Percentiles rank a stretch among this genome's conserved stretches.
Conservation (phyloP, 352 stramenopile species). For the Pythium monospermum region DNA sequence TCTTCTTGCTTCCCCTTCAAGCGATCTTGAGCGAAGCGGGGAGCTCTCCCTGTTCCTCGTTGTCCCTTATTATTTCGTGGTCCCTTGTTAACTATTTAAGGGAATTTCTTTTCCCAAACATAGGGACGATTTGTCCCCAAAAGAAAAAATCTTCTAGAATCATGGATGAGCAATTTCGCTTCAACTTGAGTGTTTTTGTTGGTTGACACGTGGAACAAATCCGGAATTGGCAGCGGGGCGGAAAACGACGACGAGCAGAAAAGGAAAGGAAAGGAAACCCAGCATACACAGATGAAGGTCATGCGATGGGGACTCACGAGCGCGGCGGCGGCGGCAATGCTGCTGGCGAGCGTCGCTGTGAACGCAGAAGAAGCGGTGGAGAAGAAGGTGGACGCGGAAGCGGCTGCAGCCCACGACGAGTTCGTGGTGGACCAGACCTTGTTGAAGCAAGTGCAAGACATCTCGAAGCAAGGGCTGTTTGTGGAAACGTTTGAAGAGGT, state of each 20-base stretch:
- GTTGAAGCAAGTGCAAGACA: conserved; percentile 42
- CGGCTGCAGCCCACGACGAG: conserved; percentile 9
- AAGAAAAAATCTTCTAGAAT: conserved; percentile 29
- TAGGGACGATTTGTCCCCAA: not conserved
- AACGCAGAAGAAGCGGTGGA: conserved; percentile 13
- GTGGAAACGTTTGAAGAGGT: conserved; percentile 76
- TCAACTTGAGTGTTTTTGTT: conserved; percentile 23
- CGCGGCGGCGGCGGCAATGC: conserved; percentile 41
- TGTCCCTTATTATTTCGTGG: conserved; percentile 5
- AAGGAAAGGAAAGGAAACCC: conserved; percentile 1
- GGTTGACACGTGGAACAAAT: conserved; percentile 20
- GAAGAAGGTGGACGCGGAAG: not conserved
- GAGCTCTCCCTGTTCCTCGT: conserved; percentile 3
- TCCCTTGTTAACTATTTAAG: not conserved
- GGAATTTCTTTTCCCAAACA: not conserved
- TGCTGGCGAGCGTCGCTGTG: conserved; percentile 20
- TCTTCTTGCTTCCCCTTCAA: conserved; percentile 19
- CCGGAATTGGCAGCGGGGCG: conserved; percentile 2
- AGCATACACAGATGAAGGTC: conserved; percentile 74
- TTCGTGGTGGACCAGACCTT: conserved; percentile 24
- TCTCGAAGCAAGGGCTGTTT: conserved; percentile 53
- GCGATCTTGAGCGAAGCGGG: conserved; percentile 33
- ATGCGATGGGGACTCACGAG: conserved; percentile 33
- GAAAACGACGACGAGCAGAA: not conserved
- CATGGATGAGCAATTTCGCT: conserved; percentile 3